phyloP scores from a whole-genome alignment of 306 rosid species.

The barrel medic (Medicago truncatula) region MtrunA17r5.0-ANR NC_053047.1:41389501-41390000 shows the following conservation, averaged over 20 bases:
- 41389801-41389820: conserved; percentile 58
- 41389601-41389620: conserved; percentile 64
- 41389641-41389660: conserved; percentile 53
- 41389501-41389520: conserved; percentile 41
- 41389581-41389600: conserved; percentile 60
- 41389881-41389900: conserved; percentile 67
- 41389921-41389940: conserved; percentile 44
- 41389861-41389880: conserved; percentile 69
- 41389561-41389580: conserved; percentile 48
- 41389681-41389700: conserved; percentile 67
- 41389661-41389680: conserved; percentile 57
- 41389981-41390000: conserved; percentile 47
- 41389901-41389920: conserved; percentile 54
- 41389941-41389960: conserved; percentile 57
- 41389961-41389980: conserved; percentile 58
- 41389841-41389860: conserved; percentile 47
- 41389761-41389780: conserved; percentile 56
- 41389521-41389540: conserved; percentile 55
- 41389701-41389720: conserved; percentile 49
- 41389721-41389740: conserved; percentile 52
- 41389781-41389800: conserved; percentile 50
- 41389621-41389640: conserved; percentile 58
- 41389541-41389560: conserved; percentile 64
- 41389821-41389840: conserved; percentile 55
- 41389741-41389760: conserved; percentile 58